Evolutionary conservation across 2,329 filamentous ascomycete species (phyloP).

Genomic region (Exophiala bonariae): DNA sequence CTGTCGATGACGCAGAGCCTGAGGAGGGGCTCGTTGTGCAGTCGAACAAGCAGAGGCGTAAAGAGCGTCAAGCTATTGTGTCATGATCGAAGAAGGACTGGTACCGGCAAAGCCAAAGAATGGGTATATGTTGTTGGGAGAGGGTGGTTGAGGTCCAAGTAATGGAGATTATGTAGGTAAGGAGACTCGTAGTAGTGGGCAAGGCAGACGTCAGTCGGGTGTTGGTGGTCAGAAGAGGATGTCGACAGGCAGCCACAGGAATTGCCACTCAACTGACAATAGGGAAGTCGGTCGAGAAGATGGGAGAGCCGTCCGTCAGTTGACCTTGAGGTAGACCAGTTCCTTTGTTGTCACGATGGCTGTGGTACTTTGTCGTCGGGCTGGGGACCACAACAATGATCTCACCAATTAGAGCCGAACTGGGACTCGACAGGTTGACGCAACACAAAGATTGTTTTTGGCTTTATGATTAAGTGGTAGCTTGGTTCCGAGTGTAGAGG

Average conservation of each 20-base stretch:
- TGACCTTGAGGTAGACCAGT: not conserved
- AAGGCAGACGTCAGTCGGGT: slow-evolving; percentile 4
- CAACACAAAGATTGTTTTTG: too few relatives aligned
- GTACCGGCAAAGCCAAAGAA: slow-evolving; percentile 22
- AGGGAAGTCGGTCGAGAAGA: slow-evolving; percentile 9
- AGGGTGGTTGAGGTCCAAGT: not conserved
- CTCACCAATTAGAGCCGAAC: too few relatives aligned
- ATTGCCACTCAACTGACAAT: slow-evolving; percentile 11
- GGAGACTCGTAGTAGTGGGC: slow-evolving; percentile 12
- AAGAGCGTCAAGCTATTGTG: slow-evolving; percentile 27
- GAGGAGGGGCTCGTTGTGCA: slow-evolving; percentile 28
- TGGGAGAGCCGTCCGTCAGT: slow-evolving; percentile 2
- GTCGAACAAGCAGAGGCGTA: slow-evolving; percentile 26
- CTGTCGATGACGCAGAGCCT: slow-evolving; percentile 28
- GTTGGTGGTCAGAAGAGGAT: slow-evolving; percentile 10
- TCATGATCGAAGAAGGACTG: slow-evolving; percentile 24
- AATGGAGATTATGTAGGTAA: slow-evolving; percentile 4
- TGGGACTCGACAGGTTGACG: too few relatives aligned
- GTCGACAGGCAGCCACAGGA: slow-evolving; percentile 20
- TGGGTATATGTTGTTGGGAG: not conserved
- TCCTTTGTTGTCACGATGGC: slow-evolving; percentile 15
- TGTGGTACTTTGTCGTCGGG: too few relatives aligned
- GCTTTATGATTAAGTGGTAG: too few relatives aligned
- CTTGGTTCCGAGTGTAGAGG: too few relatives aligned
- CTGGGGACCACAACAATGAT: too few relatives aligned